These are phyloP conservation scores for Chytridium lagenaria DNA, from an alignment of 371 early-diverging fungal genomes.

Conservation along the genomic window DNA sequence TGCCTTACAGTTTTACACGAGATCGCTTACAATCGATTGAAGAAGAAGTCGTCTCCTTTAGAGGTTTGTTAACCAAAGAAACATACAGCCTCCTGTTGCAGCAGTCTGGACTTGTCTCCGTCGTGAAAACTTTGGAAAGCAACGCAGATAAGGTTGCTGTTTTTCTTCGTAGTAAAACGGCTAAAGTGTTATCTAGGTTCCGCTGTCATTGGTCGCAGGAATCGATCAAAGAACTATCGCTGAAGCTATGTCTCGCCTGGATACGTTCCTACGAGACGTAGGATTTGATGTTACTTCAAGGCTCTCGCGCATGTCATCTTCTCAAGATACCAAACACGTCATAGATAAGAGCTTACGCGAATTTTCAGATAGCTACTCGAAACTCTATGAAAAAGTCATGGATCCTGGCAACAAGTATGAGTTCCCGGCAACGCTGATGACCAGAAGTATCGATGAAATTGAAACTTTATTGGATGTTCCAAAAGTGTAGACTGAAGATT, in stretches of 20 bases:
- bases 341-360: slow-evolving; percentile 37
- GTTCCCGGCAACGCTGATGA: slow-evolving; percentile 66
- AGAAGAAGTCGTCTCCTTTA: slow-evolving; percentile 58
- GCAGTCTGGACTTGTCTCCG: slow-evolving; percentile 56
- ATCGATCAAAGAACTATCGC: slow-evolving; percentile 65
- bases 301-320: slow-evolving; percentile 54
- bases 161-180: too few species aligned
- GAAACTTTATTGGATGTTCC: slow-evolving; percentile 43
- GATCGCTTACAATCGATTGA: slow-evolving; percentile 54
- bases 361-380: slow-evolving; percentile 70
- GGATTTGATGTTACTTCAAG: slow-evolving; percentile 60
- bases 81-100: slow-evolving; percentile 53
- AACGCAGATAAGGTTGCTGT: slow-evolving; percentile 51
- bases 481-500: background rate
- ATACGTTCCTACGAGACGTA: slow-evolving; percentile 65
- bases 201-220: slow-evolving; percentile 63
- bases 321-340: slow-evolving; percentile 46
- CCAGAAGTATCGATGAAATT: slow-evolving; percentile 77
- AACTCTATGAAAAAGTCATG: slow-evolving; percentile 63
- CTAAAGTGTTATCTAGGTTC: slow-evolving; percentile 52
- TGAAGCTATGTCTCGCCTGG: slow-evolving; percentile 65
- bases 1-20: slow-evolving; percentile 57
- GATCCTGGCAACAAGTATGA: slow-evolving; percentile 72
- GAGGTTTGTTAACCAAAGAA: slow-evolving; percentile 60
- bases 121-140: slow-evolving; percentile 47